A percentile compares a stretch with the other conserved stretches of the same genome.
These are phyloP conservation scores for Panicum miliaceum DNA, from an alignment of 176 grass and related monocot genomes.

Conservation along the genomic window DNA sequence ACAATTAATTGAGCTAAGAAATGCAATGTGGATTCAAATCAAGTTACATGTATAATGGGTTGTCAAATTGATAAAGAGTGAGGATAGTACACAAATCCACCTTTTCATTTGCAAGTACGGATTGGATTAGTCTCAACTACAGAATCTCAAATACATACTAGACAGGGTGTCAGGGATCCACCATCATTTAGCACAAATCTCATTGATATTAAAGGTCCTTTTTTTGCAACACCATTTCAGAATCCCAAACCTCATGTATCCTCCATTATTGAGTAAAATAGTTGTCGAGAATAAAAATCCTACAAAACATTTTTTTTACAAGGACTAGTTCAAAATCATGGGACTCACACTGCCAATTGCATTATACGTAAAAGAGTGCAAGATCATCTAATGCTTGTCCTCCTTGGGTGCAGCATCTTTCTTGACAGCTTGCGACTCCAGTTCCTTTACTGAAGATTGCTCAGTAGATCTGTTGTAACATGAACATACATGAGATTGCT, in stretches of 20 bases:
- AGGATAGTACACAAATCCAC: neutral
- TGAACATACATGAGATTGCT: neutral
- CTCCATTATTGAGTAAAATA: conserved; percentile 39
- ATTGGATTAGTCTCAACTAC: neutral
- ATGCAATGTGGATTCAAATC: neutral
- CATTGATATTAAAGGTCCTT: neutral
- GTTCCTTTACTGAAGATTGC: conserved; percentile 57
- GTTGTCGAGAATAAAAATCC: neutral
- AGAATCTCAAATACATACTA: neutral
- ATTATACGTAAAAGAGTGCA: neutral
- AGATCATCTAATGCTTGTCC: conserved; percentile 57
- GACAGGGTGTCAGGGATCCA: neutral
- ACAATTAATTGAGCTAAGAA: neutral
- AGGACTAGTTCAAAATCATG: conserved; percentile 20
- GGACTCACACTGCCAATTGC: neutral
- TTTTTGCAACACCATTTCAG: neutral
- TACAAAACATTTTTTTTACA: conserved; percentile 41
- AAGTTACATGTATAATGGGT: neutral
- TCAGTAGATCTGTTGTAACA: conserved; percentile 60
- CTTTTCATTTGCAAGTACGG: neutral
- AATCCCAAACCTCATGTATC: neutral
- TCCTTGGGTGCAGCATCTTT: conserved; percentile 69
- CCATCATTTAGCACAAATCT: neutral
- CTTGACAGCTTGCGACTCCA: conserved; percentile 66
- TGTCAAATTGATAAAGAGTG: neutral